A percentile compares a stretch with the other conserved stretches of the same genome.
phyloP scores from a whole-genome alignment of 148 eudicot species.

The Chenopodium album region DNA sequence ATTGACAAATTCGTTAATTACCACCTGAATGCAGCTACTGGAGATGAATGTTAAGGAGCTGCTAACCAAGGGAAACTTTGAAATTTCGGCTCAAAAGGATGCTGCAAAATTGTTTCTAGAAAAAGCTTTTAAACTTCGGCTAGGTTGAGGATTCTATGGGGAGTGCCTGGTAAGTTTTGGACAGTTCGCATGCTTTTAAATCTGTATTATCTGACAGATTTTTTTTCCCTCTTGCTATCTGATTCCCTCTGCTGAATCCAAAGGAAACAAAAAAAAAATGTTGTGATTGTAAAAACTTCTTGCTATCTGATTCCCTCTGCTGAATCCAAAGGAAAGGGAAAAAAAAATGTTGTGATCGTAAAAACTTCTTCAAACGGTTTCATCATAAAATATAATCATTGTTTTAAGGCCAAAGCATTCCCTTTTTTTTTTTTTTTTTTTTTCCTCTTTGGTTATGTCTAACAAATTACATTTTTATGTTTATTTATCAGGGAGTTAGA shows the following conservation, averaged over 20 bases:
- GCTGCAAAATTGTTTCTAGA: slow-evolving; percentile 47
- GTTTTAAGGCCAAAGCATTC: not conserved
- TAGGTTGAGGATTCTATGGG: slow-evolving; percentile 85
- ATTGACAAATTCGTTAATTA: not conserved
- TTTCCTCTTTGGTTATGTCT: not conserved
- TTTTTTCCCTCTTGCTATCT: no score
- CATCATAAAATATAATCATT: not conserved
- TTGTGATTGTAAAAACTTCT: no score
- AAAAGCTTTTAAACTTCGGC: slow-evolving; percentile 60
- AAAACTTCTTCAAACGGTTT: not conserved
- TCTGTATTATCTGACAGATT: not conserved
- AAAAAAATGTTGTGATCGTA: not conserved
- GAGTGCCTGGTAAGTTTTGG: slow-evolving; percentile 72
- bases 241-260: no score
- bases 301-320: not conserved
- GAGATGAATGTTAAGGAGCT: slow-evolving; percentile 48
- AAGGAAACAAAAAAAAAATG: no score
- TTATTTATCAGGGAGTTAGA: slow-evolving; percentile 59
- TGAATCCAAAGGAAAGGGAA: not conserved
- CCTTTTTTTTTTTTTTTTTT: no score
- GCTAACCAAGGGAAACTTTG: slow-evolving; percentile 53
- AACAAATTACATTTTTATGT: not conserved
- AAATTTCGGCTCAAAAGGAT: slow-evolving; percentile 40
- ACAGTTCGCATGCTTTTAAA: slow-evolving; percentile 5
- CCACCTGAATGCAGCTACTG: slow-evolving; percentile 44